These are phyloP conservation scores for Penicillium verhagenii DNA, from an alignment of 495 filamentous ascomycete species.

Conservation along the genomic window DNA sequence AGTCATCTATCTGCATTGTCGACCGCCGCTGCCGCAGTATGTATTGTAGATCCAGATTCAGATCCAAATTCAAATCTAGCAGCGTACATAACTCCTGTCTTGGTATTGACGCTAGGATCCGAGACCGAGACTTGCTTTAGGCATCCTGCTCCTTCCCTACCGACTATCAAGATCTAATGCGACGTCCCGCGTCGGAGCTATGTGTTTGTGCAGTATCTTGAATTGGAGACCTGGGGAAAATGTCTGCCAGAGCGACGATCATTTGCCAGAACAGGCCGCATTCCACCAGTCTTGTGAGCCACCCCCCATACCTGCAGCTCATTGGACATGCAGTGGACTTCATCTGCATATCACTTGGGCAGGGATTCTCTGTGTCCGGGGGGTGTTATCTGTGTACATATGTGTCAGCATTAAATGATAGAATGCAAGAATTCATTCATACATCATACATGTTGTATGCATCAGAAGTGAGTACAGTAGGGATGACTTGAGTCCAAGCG, in stretches of 20 bases:
- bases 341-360: slow-evolving; percentile 6
- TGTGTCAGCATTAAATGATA: not conserved
- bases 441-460: not conserved
- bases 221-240: not conserved
- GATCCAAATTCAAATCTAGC: too few relatives aligned
- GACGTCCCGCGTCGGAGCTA: slow-evolving; percentile 8
- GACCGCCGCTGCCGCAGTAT: slow-evolving; percentile 6
- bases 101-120: slow-evolving; percentile 3
- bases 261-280: slow-evolving; percentile 1
- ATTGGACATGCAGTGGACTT: slow-evolving; percentile 4
- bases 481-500: not conserved
- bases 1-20: not conserved
- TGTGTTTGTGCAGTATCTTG: not conserved
- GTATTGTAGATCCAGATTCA: slow-evolving; percentile 1
- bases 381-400: not conserved
- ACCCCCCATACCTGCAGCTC: slow-evolving; percentile 1
- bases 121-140: not conserved
- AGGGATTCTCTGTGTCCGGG: not conserved
- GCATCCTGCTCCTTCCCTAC: not conserved
- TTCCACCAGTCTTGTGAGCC: slow-evolving; percentile 16
- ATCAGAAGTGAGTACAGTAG: not conserved
- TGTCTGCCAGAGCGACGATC: not conserved
- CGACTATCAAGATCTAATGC: slow-evolving; percentile 1
- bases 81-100: not conserved
- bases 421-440: not conserved